phyloP scores from a whole-genome alignment of 2,329 filamentous ascomycete genomes.

The Aspergillus proliferans region DNA sequence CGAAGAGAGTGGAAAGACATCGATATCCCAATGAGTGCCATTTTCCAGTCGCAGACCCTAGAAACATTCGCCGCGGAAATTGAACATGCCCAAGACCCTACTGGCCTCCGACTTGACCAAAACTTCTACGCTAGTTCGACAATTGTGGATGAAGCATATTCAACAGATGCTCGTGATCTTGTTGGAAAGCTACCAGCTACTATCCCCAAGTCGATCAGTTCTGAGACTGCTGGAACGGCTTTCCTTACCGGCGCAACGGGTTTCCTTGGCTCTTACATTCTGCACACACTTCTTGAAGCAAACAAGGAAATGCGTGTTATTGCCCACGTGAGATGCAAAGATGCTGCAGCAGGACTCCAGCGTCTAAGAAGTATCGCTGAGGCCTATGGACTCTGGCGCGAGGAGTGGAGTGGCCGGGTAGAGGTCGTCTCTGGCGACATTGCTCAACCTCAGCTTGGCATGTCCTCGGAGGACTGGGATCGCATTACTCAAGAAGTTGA shows the following conservation, averaged over 20 bases:
- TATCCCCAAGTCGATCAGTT: slow-evolving; percentile 31
- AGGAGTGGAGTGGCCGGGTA: too few species aligned
- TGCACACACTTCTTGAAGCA: slow-evolving; percentile 60
- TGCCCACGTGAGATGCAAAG: too few species aligned
- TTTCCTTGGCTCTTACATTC: slow-evolving; percentile 76
- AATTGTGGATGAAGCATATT: slow-evolving; percentile 40
- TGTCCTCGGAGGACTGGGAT: too few species aligned
- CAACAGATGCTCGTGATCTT: slow-evolving; percentile 46
- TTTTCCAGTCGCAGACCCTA: slow-evolving; percentile 63
- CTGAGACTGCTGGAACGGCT: slow-evolving; percentile 48
- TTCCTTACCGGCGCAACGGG: slow-evolving; percentile 87
- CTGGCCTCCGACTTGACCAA: slow-evolving; percentile 32
- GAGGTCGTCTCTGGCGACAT: too few species aligned
- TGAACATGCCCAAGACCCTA: slow-evolving; percentile 40
- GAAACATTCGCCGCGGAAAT: slow-evolving; percentile 52
- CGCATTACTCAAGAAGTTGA: too few species aligned
- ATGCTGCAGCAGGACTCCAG: too few species aligned
- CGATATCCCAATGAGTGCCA: slow-evolving; percentile 62
- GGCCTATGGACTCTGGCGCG: too few species aligned
- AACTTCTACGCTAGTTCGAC: too few species aligned
- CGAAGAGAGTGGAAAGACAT: slow-evolving; percentile 54
- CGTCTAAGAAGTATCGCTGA: too few species aligned
- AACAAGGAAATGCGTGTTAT: slow-evolving; percentile 23
- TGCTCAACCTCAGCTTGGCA: too few species aligned
- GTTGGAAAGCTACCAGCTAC: slow-evolving; percentile 43